These are phyloP conservation scores for Verticillium nubilum DNA, from an alignment of 2,329 filamentous ascomycete species.

Conservation along the genomic window DNA sequence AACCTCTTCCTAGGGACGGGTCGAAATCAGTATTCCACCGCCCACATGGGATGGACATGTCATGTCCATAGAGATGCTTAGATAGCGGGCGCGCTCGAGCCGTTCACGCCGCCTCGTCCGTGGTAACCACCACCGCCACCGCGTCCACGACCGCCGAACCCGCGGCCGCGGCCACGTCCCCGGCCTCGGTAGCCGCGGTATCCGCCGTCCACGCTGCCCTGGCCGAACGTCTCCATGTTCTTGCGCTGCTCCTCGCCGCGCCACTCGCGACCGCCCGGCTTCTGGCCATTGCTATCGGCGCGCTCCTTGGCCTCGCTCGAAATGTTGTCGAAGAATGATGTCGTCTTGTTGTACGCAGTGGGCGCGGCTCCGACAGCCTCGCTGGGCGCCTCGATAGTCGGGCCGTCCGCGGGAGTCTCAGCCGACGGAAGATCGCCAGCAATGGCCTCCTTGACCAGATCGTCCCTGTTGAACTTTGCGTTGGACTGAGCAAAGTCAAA, in stretches of 20 bases:
- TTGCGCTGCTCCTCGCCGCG: constrained; percentile 88
- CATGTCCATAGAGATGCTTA: not conserved
- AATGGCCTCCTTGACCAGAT: constrained; percentile 79
- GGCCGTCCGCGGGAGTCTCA: constrained; percentile 26
- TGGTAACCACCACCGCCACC: constrained; percentile 17
- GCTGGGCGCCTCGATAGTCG: constrained; percentile 23
- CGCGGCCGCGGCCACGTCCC: constrained; percentile 64
- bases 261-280: constrained; percentile 79
- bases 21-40: not conserved
- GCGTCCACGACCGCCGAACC: constrained; percentile 31
- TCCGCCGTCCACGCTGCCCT: constrained; percentile 84
- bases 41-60: not conserved
- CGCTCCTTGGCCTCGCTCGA: constrained; percentile 90
- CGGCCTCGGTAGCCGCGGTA: constrained; percentile 74
- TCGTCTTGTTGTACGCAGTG: constrained; percentile 77
- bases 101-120: constrained; percentile 23
- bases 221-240: constrained; percentile 97
- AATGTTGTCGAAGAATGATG: constrained; percentile 97
- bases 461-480: constrained; percentile 42
- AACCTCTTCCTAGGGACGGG: too few relatives aligned
- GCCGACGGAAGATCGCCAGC: constrained; percentile 59
- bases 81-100: constrained; percentile 3
- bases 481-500: constrained; percentile 74
- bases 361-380: constrained; percentile 34
- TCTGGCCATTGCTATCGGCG: constrained; percentile 62